Conservation (phyloP, 78 protist species). For the Fonticula alba region DNA sequence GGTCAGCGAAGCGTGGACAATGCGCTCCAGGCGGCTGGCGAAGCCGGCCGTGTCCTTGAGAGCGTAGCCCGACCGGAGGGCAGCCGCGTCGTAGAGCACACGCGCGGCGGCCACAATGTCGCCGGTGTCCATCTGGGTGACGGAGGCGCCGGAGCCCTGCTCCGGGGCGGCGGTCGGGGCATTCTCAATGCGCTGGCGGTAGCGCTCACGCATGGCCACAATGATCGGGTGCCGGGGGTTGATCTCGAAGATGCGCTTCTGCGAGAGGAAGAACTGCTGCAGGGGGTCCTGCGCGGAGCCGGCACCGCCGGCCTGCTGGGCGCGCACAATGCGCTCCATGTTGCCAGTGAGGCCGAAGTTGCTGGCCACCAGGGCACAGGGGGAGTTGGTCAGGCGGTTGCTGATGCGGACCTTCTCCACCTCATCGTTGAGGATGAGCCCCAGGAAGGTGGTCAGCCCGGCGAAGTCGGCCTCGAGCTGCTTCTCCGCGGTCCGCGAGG, state of each 20-base stretch:
- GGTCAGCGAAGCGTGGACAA: constrained; percentile 25
- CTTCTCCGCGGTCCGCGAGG: constrained; percentile 13
- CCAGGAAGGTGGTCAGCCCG: constrained; percentile 49
- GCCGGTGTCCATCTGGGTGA: constrained; percentile 4
- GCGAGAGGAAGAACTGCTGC: neutral
- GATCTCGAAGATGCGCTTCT: constrained; percentile 58
- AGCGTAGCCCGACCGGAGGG: constrained; percentile 48
- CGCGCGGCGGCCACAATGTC: constrained; percentile 27
- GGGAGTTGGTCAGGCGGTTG: constrained; percentile 51
- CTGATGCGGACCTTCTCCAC: constrained; percentile 49
- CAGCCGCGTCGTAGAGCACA: constrained; percentile 62
- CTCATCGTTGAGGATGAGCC: constrained; percentile 31
- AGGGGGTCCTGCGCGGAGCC: constrained; percentile 4
- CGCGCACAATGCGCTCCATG: constrained; percentile 78
- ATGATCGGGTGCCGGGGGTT: constrained; percentile 77
- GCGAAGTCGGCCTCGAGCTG: constrained; percentile 32
- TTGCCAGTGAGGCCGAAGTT: constrained; percentile 75
- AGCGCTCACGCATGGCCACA: constrained; percentile 24
- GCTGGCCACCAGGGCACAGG: constrained; percentile 51
- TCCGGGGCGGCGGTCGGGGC: neutral
- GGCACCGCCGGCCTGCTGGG: constrained; percentile 77
- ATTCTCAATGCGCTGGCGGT: too few relatives aligned
- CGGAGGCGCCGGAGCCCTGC: too few relatives aligned
- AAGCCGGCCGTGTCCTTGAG: constrained; percentile 44
- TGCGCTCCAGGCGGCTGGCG: constrained; percentile 36